These are phyloP conservation scores for Diospyros kaki DNA, from an alignment of 148 eudicot genomes.

Conservation along the genomic window DNA sequence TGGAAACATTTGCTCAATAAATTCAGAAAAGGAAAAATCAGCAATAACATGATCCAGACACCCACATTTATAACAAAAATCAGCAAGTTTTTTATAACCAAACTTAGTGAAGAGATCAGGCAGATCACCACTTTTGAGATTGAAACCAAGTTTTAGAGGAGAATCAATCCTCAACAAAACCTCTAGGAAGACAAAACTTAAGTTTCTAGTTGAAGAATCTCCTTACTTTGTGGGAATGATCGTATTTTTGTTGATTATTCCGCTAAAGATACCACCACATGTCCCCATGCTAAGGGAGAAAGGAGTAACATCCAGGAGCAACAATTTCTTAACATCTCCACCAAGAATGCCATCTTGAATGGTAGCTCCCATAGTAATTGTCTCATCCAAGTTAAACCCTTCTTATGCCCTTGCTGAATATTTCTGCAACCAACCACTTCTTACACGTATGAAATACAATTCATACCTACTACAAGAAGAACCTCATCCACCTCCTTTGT, in stretches of 20 bases:
- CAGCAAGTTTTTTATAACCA: no score
- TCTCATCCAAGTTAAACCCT: slow-evolving; percentile 96
- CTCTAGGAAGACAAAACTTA: not conserved
- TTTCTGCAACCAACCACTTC: slow-evolving; percentile 56
- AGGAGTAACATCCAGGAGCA: slow-evolving; percentile 94
- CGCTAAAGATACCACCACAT: slow-evolving; percentile 87
- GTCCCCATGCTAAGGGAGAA: slow-evolving; percentile 96
- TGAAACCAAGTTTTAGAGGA: no score
- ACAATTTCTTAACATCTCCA: slow-evolving; percentile 93
- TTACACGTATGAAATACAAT: slow-evolving; percentile 90
- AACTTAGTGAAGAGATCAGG: no score
- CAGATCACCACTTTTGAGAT: no score
- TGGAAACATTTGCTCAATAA: no score
- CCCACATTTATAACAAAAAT: no score
- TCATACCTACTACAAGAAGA: slow-evolving; percentile 96
- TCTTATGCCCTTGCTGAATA: slow-evolving; percentile 90
- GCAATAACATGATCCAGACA: no score
- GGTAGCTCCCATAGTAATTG: slow-evolving; percentile 99
- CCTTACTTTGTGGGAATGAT: slow-evolving; percentile 98
- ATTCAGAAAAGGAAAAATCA: no score
- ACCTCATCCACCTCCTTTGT: slow-evolving; percentile 80
- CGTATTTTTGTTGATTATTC: slow-evolving; percentile 81
- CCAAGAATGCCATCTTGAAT: slow-evolving; percentile 97
- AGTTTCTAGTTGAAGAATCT: slow-evolving; percentile 5
- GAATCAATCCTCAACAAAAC: not conserved